Evolutionary conservation across 1,284 basidiomycete species (phyloP), one percentile per base, ranked within the genome.

Genomic region (Cryptococcus floricola): DNA sequence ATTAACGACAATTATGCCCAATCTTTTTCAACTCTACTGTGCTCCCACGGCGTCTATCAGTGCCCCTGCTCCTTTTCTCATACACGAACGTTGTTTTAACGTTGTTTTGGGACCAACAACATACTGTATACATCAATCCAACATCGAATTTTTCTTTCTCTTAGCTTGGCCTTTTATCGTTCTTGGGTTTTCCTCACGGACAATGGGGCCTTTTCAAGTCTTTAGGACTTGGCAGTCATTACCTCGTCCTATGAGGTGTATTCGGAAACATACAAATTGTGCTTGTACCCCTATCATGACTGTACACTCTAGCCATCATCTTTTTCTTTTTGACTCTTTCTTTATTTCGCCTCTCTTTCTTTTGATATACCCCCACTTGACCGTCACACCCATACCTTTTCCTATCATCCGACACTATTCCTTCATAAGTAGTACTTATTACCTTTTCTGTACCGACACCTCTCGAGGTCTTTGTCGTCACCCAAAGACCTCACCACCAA

Each of bases 391-490:
- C 19, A 42, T 8, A 23, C 41, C n/a, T 42, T 42, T 39, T 38
- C 34, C n/a, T 39, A 18, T 14, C 9, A 34, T 46, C 45, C 19
- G 23, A 25, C 19, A 27, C 23, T 34, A 34, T 46, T 46, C 27
- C 45, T 46, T 25, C 19, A 46, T 27, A 46, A 28, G 18, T 42
- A 42, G 9, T n/a, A 42, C 27, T 46, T 46, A 46, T 46, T 46
- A 46, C 45, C 45, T 46, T 46, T 18, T 16, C 10, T 46, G 10
- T 23, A 50, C n/a, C 28, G 48, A 39, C 18, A 19, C 14, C 38
- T 48, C 46, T 50, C 10, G 31, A 10, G 48, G 48, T 25, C 48
- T 50, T 39, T 50, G 48, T 7, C 48, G 34, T 50, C 48, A 27
- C 23, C 47, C 48, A 50, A 25, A 50, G 48, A 27, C 38, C 19